Conservation (phyloP, 1,284 basidiomycete genomes). For the Ustilago nuda region DNA sequence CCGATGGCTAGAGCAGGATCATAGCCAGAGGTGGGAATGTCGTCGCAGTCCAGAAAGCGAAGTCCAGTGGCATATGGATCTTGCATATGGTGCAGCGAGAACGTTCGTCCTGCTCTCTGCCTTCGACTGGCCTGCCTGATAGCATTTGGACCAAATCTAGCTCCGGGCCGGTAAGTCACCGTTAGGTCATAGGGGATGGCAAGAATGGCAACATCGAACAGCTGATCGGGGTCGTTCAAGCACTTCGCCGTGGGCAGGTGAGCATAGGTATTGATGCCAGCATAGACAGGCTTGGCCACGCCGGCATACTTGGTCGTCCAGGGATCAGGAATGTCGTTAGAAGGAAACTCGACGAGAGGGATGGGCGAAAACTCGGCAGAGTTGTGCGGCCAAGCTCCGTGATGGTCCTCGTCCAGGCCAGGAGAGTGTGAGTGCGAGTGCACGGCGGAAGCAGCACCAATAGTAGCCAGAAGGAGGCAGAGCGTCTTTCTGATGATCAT, state of each 20-base stretch:
- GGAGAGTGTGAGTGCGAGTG: constrained; percentile 34
- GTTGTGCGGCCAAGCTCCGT: constrained; percentile 43
- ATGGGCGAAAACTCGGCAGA: constrained; percentile 34
- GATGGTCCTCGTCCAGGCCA: constrained; percentile 41
- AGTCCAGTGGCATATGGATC: constrained; percentile 47
- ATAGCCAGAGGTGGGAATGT: constrained; percentile 46
- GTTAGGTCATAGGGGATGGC: constrained; percentile 54
- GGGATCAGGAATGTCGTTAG: constrained; percentile 44
- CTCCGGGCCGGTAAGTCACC: constrained; percentile 54
- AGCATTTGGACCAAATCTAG: constrained; percentile 49
- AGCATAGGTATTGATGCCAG: constrained; percentile 54
- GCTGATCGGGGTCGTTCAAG: constrained; percentile 29
- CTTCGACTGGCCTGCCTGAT: constrained; percentile 48
- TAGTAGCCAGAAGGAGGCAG: constrained; percentile 7
- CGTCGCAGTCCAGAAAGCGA: constrained; percentile 56
- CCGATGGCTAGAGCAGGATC: constrained; percentile 50
- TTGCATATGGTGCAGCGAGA: constrained; percentile 39
- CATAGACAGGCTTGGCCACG: constrained; percentile 30
- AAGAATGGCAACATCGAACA: constrained; percentile 53
- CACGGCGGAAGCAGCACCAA: constrained; percentile 10
- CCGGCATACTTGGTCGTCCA: constrained; percentile 48
- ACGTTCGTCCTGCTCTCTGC: constrained; percentile 42
- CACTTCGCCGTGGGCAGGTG: constrained; percentile 46
- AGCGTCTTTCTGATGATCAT: constrained; percentile 21
- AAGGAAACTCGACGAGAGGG: constrained; percentile 42